Evolutionary conservation across 2,329 filamentous ascomycete genomes (phyloP), one percentile per base, ranked within the genome.

Genomic region (Verticillium albo-atrum): DNA sequence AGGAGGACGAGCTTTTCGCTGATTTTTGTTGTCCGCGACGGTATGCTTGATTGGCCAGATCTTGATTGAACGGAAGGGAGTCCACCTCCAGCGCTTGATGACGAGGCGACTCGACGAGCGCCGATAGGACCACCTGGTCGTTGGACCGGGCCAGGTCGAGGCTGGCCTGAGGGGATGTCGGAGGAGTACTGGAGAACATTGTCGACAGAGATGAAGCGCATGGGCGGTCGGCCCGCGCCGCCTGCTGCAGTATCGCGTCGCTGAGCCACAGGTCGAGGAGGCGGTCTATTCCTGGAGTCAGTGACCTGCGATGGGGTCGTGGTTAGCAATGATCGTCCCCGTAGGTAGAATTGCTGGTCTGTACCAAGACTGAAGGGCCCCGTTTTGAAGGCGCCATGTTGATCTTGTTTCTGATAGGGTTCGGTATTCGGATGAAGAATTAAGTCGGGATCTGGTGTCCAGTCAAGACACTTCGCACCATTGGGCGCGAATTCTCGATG

Each of bases 1-100:
- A 99, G 82, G 35, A 98, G 80, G 0, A 99, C 95, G n/a, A 99
- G 81, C 76, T 98, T 98, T 78, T 98, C 92, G 73, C 91, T 97
- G 64, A 96, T 89, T 74, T 98, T 97, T 28, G 92, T 96, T 37
- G 92, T 96, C 57, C 95, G 85, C 6, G 91, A 89, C 0, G 94
- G 95, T 65, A 97, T 76, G 52, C 80, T 82, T 59, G 85, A 82
- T 67, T 79, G 76, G 62, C 82, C 82, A 57, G 78, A 77, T 4
- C 81, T 76, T 47, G 75, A 74, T 55, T 74, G 72, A 23, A 76
- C 67, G 32, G 71, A 72, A n/a, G 65, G 64, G 9, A 64, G 57
- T 20, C 60, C 59, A 6, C 37, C 55, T n/a, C 42, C 42, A 28
- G 37, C 25, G 10, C 35, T n/a, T 78, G 42, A 55, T 3, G 57